Evolutionary conservation across 306 rosid species (phyloP), one percentile per base, ranked within the genome.

Genomic region (Hippophae rhamnoides): DNA sequence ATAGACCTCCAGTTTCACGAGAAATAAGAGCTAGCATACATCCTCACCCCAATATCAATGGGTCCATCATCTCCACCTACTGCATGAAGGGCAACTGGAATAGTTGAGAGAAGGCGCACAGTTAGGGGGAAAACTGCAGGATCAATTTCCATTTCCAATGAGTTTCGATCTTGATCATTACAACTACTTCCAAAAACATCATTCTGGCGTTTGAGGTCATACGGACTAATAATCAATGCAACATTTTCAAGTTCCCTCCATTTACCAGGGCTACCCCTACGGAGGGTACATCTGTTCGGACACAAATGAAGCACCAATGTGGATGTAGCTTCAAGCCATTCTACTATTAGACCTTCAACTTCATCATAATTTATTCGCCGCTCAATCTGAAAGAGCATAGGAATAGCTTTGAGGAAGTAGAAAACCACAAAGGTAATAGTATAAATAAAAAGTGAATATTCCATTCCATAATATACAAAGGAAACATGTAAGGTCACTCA

Each of bases 1-100:
- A 2, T 0, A 31, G 38, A 31, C 59, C 57, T 62, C 67, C 61
- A 67, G 43, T 63, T 44, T 85, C 69, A 79, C 63, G 42, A 67
- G 60, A 79, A 63, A 69, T 87, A 92, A 10, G 98, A 92, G 80
- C 85, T 78, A 83, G 74, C 75, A 74, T 74, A 92, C 51, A 92
- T 74, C 83, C 89, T 81, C 64, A 65, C 95, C 66, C 93, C 86
- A 43, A 87, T 71, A 70, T 87, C 89, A 56, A 85, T 52, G 43
- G 95, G 88, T 58, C 96, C 95, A 62, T 83, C 73, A 60, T 87
- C 95, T 64, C 98, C 95, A 31, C 98, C 96, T 26, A 81, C 64
- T 10, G 95, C 81, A 73, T 87, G 93, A 65, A 92, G 89, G 31
- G 75, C 86, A 6, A 92, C 96, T 0, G 92, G 93, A 63, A 92